Evolutionary conservation across 2,329 filamentous ascomycete genomes (phyloP).

Genomic region (Clonostachys rosea): DNA sequence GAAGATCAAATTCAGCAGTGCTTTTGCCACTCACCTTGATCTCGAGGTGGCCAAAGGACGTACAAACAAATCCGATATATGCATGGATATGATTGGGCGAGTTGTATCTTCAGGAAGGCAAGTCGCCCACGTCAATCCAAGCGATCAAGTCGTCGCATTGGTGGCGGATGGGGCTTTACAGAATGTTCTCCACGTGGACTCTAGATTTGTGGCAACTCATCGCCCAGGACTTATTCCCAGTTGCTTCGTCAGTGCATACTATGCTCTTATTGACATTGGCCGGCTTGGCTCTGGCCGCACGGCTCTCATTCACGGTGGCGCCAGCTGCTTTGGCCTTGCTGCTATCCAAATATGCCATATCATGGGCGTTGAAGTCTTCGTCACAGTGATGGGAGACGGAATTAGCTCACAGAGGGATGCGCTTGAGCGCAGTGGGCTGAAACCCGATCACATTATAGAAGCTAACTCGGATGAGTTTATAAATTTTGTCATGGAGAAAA

Average conservation of each 20-base stretch:
- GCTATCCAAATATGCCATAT: conserved; percentile 32
- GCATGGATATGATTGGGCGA: conserved; percentile 33
- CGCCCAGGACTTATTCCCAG: conserved; percentile 23
- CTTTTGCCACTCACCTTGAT: conserved; percentile 28
- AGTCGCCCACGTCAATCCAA: conserved; percentile 20
- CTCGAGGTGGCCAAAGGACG: conserved; percentile 24
- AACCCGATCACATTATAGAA: conserved; percentile 28
- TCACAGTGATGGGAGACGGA: conserved; percentile 25
- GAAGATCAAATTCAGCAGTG: conserved; percentile 29
- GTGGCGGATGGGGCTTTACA: conserved; percentile 24
- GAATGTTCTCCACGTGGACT: conserved; percentile 23
- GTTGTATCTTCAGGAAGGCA: conserved; percentile 25
- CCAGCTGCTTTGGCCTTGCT: conserved; percentile 35
- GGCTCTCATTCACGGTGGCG: conserved; percentile 38
- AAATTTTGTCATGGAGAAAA: conserved; percentile 20
- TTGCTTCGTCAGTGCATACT: conserved; percentile 32
- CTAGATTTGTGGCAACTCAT: conserved; percentile 23
- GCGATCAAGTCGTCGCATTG: conserved; percentile 36
- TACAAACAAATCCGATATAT: conserved; percentile 20
- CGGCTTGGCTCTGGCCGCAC: conserved; percentile 15
- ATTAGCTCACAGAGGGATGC: conserved; percentile 24
- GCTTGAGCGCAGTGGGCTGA: conserved; percentile 26
- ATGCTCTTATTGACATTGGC: conserved; percentile 29
- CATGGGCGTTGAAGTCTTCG: conserved; percentile 32
- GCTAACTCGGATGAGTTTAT: conserved; percentile 25